Conservation (phyloP, 192 early-diverging fungal species). For the Coemansia sp. region DNA sequence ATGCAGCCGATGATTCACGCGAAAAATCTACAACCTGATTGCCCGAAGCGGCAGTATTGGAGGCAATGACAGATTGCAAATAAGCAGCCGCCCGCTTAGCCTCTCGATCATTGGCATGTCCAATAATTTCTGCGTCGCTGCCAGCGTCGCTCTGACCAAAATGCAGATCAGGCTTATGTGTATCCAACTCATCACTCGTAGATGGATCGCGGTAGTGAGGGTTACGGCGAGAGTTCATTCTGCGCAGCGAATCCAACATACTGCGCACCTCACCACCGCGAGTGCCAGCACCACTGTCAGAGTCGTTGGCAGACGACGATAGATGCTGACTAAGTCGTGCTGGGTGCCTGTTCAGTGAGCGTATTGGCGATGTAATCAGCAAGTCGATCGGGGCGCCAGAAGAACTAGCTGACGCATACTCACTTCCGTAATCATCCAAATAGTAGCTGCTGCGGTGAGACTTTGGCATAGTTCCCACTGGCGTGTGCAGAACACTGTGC, state of each 20-base stretch:
- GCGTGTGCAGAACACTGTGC: constrained; percentile 11
- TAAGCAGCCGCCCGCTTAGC: constrained; percentile 18
- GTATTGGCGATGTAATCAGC: constrained; percentile 41
- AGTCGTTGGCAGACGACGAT: constrained; percentile 18
- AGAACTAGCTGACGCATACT: constrained; percentile 11
- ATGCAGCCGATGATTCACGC: constrained; percentile 20
- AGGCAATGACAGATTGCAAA: constrained; percentile 27
- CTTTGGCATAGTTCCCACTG: constrained; percentile 7
- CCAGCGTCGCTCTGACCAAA: constrained; percentile 47
- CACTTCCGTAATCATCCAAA: constrained; percentile 9
- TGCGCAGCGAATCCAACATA: constrained; percentile 31
- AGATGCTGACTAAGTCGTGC: constrained; percentile 13
- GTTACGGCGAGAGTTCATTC: constrained; percentile 15
- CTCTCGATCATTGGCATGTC: constrained; percentile 15
- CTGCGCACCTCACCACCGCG: constrained; percentile 5
- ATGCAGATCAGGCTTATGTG: constrained; percentile 49
- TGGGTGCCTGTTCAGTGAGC: constrained; percentile 14
- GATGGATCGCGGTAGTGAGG: constrained; percentile 32
- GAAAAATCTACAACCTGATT: constrained; percentile 10
- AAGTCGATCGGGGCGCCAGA: constrained; percentile 29
- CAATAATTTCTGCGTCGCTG: constrained; percentile 36
- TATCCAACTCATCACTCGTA: constrained; percentile 37
- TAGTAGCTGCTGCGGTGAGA: constrained; percentile 22
- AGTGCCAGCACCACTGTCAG: constrained; percentile 18
- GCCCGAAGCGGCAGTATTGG: constrained; percentile 2